Percentiles rank a stretch among this genome's conserved stretches.
phyloP scores from a whole-genome alignment of 108 stramenopile genomes.

The Conticribra guillardii region DNA sequence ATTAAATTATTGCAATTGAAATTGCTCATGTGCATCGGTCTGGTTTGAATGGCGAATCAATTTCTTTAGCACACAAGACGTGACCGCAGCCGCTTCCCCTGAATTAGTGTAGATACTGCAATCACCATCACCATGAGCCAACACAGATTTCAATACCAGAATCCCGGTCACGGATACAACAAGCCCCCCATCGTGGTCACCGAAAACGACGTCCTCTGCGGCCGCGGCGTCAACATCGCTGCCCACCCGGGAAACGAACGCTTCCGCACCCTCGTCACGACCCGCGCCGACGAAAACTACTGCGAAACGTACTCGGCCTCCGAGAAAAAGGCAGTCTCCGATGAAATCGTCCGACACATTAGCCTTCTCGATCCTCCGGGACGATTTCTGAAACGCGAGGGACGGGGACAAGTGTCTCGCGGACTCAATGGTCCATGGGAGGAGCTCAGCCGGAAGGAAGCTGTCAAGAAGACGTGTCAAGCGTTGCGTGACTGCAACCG shows the following conservation, averaged over 20 bases:
- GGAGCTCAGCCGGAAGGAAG: slow-evolving; percentile 58
- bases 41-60: not conserved
- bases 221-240: slow-evolving; percentile 82
- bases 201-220: slow-evolving; percentile 78
- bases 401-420: slow-evolving; percentile 51
- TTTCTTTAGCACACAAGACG: not conserved
- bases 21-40: not conserved
- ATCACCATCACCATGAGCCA: not conserved
- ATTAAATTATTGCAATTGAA: not conserved
- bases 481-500: slow-evolving; percentile 83
- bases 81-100: not conserved
- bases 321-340: slow-evolving; percentile 81
- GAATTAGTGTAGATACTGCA: not conserved
- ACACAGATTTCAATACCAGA: not conserved
- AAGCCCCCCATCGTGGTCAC: slow-evolving; percentile 56
- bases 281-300: slow-evolving; percentile 62
- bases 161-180: slow-evolving; percentile 14
- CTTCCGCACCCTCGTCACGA: slow-evolving; percentile 72
- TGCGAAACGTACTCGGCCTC: slow-evolving; percentile 62
- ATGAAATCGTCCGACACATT: slow-evolving; percentile 77
- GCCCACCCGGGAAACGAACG: slow-evolving; percentile 81
- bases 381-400: slow-evolving; percentile 73
- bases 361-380: slow-evolving; percentile 72
- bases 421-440: slow-evolving; percentile 81
- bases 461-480: slow-evolving; percentile 77